These are phyloP conservation scores for Mucor plumbeus DNA, from an alignment of 371 early-diverging fungal genomes.

Conservation along the genomic window DNA sequence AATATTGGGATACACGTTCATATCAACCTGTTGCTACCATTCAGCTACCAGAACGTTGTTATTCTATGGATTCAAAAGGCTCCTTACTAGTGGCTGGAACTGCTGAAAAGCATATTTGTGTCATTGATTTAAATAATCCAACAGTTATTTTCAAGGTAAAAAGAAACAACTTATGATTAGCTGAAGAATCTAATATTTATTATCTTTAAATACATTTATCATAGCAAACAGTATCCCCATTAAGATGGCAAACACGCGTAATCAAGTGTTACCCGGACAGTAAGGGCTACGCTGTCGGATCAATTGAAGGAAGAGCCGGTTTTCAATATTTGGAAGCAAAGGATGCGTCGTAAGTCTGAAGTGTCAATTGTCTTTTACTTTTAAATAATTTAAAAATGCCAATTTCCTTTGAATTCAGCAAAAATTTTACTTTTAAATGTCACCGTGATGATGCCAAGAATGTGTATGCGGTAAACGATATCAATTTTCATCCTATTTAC, in stretches of 20 bases:
- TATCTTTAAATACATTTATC: no score
- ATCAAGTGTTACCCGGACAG: constrained; percentile 79
- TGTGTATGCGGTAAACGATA: constrained; percentile 84
- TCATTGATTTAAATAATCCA: constrained; percentile 83
- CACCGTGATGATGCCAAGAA: constrained; percentile 81
- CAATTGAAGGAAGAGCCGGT: constrained; percentile 92
- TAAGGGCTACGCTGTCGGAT: constrained; percentile 87
- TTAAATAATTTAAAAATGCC: background rate
- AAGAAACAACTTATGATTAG: no score
- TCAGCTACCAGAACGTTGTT: constrained; percentile 84
- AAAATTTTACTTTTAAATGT: constrained; percentile 93
- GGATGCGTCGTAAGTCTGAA: constrained; percentile 63
- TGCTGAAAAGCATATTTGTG: constrained; percentile 63
- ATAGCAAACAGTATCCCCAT: constrained; percentile 71
- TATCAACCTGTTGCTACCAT: constrained; percentile 75
- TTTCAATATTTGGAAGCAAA: constrained; percentile 90
- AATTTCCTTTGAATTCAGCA: constrained; percentile 33
- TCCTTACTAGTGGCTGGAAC: constrained; percentile 36
- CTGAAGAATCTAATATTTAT: no score
- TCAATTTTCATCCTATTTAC: constrained; percentile 84
- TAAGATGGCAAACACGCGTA: constrained; percentile 87
- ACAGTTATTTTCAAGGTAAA: constrained; percentile 72
- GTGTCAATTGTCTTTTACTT: background rate
- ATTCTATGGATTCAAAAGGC: constrained; percentile 78
- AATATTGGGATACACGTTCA: constrained; percentile 91